Evolutionary conservation across 2,329 filamentous ascomycete genomes (phyloP).

Genomic region (Ceratocystis papillata): DNA sequence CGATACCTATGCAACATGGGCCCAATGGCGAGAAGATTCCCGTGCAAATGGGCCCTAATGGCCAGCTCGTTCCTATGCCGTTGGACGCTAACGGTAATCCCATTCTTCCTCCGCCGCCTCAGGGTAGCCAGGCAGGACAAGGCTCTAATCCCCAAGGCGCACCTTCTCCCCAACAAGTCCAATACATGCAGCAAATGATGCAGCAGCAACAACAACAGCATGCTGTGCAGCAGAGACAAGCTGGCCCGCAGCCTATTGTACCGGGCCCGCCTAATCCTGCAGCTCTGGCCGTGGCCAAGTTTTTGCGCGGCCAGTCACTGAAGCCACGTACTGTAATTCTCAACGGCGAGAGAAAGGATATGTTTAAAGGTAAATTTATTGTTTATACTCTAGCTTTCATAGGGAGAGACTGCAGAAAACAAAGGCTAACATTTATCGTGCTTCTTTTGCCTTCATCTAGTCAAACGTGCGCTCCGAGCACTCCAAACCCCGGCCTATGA

Average conservation of each 20-base stretch:
- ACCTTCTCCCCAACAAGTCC: constrained; percentile 11
- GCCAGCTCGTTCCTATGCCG: constrained; percentile 11
- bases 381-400: neutral
- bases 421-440: constrained; percentile 7
- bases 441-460: constrained; percentile 37
- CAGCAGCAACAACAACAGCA: constrained; percentile 27
- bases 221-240: constrained; percentile 32
- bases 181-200: constrained; percentile 13
- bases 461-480: constrained; percentile 89
- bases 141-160: neutral
- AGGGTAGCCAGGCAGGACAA: constrained; percentile 10
- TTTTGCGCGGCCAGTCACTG: constrained; percentile 70
- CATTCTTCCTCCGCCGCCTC: constrained; percentile 11
- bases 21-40: constrained; percentile 9
- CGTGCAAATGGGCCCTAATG: constrained; percentile 15
- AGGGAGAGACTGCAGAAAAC: neutral
- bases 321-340: constrained; percentile 87
- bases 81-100: neutral
- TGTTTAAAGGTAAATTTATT: constrained; percentile 68
- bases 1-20: constrained; percentile 6
- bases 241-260: constrained; percentile 51
- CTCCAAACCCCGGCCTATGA: constrained; percentile 81
- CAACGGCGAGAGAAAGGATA: constrained; percentile 92
- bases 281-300: constrained; percentile 79
- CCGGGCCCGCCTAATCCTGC: constrained; percentile 79